Conservation (phyloP, 2,329 filamentous ascomycete genomes). For the Diaporthe velutina region DNA sequence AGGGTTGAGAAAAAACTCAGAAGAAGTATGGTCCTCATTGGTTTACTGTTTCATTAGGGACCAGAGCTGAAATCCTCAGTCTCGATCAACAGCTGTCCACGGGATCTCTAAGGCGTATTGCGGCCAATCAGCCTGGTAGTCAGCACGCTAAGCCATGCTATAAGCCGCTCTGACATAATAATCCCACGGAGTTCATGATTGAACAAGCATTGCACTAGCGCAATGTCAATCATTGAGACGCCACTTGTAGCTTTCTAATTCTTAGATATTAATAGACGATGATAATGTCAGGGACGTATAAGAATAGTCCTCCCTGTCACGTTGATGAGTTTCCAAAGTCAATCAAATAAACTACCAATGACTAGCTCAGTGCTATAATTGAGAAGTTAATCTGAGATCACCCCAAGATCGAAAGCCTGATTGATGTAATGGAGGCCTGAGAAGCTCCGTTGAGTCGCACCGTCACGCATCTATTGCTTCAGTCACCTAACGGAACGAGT, state of each 20-base stretch:
- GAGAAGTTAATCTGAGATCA: too few relatives aligned
- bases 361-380: too few relatives aligned
- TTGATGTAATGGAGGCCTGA: too few relatives aligned
- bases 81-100: not conserved
- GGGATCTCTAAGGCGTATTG: conserved; percentile 2
- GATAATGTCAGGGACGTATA: too few relatives aligned
- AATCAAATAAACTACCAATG: too few relatives aligned
- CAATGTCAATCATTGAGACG: not conserved
- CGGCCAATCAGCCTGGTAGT: not conserved
- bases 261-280: not conserved
- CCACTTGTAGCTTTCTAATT: not conserved
- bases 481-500: too few relatives aligned
- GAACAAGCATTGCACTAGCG: conserved; percentile 3
- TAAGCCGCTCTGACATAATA: conserved; percentile 1
- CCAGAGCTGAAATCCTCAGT: not conserved
- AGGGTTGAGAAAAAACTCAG: not conserved
- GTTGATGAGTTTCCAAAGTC: too few relatives aligned
- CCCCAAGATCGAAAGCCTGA: too few relatives aligned
- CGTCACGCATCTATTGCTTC: too few relatives aligned
- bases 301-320: too few relatives aligned
- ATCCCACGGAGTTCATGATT: not conserved
- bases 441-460: too few relatives aligned
- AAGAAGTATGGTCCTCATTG: not conserved
- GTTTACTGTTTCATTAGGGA: not conserved
- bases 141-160: not conserved